Conservation (phyloP, 1,284 basidiomycete genomes). For the Sphagnurus paluster region DNA sequence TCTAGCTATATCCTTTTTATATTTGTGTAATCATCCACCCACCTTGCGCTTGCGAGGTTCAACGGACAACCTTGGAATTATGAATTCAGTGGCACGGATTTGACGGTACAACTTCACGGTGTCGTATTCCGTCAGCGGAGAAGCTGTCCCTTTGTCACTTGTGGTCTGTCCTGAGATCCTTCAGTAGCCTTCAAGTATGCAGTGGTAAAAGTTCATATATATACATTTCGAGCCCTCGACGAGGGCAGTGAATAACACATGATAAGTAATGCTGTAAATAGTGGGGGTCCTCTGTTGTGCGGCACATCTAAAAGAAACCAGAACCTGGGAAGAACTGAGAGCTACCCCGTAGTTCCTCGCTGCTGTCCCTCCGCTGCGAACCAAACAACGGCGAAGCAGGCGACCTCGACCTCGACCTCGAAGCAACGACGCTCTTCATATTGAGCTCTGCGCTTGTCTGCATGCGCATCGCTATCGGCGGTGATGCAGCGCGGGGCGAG, state of each 20-base stretch:
- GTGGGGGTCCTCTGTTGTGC: background rate
- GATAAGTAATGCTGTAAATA: conserved; percentile 1
- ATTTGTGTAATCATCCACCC: no score
- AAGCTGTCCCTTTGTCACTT: no score
- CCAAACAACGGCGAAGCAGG: conserved; percentile 1
- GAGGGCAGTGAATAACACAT: background rate
- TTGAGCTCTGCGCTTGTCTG: conserved; percentile 38
- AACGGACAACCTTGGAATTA: no score
- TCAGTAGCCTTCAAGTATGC: no score
- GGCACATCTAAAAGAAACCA: conserved; percentile 43
- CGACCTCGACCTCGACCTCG: conserved; percentile 12
- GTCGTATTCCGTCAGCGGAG: no score
- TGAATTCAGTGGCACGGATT: no score
- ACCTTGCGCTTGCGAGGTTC: no score
- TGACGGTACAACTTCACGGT: no score
- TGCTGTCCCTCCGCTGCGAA: conserved; percentile 13
- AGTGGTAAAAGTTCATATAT: no score
- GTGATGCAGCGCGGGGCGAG: conserved; percentile 12
- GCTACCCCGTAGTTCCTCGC: conserved; percentile 24
- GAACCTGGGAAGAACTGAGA: conserved; percentile 57
- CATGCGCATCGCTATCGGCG: conserved; percentile 28
- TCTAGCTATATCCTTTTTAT: no score
- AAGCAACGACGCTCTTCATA: conserved; percentile 36
- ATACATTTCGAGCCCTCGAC: background rate
- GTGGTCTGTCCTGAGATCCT: no score